Evolutionary conservation across 345 rosid species (phyloP).

Genomic region (Eucalyptus curtisii): DNA sequence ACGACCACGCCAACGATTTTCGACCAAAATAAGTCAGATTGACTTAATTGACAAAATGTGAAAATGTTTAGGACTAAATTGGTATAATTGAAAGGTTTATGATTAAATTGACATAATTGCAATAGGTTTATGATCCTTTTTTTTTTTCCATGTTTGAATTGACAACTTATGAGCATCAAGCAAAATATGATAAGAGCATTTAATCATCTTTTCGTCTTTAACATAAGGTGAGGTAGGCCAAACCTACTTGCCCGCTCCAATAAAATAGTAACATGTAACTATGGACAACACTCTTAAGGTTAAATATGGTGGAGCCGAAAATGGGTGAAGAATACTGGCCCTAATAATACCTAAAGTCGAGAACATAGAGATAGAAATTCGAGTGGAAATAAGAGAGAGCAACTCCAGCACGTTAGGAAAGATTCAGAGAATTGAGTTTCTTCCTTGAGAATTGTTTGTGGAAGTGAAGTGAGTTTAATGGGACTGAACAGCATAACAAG

Average conservation of each 20-base stretch:
- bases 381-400: background rate
- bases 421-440: background rate
- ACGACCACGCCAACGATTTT: too few relatives aligned
- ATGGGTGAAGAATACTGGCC: background rate
- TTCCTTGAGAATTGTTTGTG: background rate
- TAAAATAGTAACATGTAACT: background rate
- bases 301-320: background rate
- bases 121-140: too few relatives aligned
- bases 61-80: too few relatives aligned
- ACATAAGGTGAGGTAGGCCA: background rate
- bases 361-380: background rate
- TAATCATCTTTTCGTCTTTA: background rate
- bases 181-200: background rate
- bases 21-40: too few relatives aligned
- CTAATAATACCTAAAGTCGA: background rate
- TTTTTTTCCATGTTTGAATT: background rate
- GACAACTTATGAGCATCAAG: background rate
- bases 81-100: accelerated
- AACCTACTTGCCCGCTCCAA: background rate
- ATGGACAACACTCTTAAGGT: background rate
- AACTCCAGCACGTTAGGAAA: background rate
- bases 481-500: background rate
- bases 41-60: too few relatives aligned
- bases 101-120: too few relatives aligned
- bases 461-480: background rate